phyloP scores from a whole-genome alignment of 306 rosid genomes.

The Casuarina cunninghamiana region DNA sequence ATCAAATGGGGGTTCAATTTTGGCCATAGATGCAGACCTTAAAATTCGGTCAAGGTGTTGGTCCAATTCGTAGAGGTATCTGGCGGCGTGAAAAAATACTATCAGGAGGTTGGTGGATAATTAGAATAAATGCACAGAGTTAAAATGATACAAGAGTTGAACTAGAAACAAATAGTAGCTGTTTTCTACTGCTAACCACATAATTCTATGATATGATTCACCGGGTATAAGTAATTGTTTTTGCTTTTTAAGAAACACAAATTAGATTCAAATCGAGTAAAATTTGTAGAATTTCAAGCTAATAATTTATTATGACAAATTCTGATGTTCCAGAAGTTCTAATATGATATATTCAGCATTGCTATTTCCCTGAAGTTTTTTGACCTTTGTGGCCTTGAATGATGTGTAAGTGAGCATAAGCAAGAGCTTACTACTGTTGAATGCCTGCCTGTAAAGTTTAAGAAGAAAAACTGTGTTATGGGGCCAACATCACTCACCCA shows the following conservation, averaged over 20 bases:
- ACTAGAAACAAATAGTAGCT: neutral
- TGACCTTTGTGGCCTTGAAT: neutral
- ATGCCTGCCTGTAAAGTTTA: neutral
- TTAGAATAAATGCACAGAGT: neutral
- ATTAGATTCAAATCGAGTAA: neutral
- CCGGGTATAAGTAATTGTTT: neutral
- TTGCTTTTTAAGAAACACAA: neutral
- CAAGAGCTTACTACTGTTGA: neutral
- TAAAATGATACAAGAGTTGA: neutral
- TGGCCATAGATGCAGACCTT: constrained; percentile 71
- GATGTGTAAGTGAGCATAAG: neutral
- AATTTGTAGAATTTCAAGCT: neutral
- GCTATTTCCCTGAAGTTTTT: neutral
- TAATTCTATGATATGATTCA: neutral
- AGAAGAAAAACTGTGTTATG: neutral
- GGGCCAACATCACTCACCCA: constrained; percentile 61
- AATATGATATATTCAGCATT: neutral
- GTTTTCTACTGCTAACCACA: neutral
- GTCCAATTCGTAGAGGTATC: constrained; percentile 81
- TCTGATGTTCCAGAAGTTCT: neutral
- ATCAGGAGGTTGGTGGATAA: neutral
- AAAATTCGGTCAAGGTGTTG: constrained; percentile 84
- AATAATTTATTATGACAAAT: neutral
- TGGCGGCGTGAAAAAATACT: constrained; percentile 30
- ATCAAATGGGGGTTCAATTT: constrained; percentile 62